These are phyloP conservation scores for Candida sojae DNA, from an alignment of 1,139 yeast genomes.

Conservation along the genomic window DNA sequence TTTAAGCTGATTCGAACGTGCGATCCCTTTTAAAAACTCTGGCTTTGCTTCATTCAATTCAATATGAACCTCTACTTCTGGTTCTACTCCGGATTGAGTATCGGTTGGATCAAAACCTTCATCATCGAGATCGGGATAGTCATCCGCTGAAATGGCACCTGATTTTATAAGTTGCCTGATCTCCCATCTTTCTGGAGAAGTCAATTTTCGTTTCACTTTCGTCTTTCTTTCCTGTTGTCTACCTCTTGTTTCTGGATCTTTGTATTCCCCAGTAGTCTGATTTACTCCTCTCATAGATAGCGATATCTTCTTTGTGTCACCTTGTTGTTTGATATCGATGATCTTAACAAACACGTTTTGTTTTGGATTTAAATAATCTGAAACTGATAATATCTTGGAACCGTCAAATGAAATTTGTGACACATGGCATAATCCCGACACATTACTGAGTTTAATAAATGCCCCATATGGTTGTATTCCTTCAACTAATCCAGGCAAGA, in stretches of 20 bases:
- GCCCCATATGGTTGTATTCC: slow-evolving; percentile 75
- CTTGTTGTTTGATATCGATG: slow-evolving; percentile 40
- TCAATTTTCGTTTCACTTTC: slow-evolving; percentile 46
- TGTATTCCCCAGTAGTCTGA: slow-evolving; percentile 61
- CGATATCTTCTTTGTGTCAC: slow-evolving; percentile 42
- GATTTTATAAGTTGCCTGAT: slow-evolving; percentile 78
- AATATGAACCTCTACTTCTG: slow-evolving; percentile 65
- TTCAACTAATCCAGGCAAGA: slow-evolving; percentile 63
- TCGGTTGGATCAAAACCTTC: slow-evolving; percentile 47
- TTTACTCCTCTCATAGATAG: slow-evolving; percentile 77
- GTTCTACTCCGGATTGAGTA: slow-evolving; percentile 29
- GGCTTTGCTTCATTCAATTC: slow-evolving; percentile 75
- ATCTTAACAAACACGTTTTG: slow-evolving; percentile 72
- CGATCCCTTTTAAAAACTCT: slow-evolving; percentile 63
- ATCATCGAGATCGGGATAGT: slow-evolving; percentile 62
- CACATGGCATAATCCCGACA: slow-evolving; percentile 72
- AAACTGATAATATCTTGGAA: slow-evolving; percentile 54
- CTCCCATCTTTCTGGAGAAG: slow-evolving; percentile 93
- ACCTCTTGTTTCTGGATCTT: slow-evolving; percentile 21
- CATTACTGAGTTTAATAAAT: slow-evolving; percentile 48
- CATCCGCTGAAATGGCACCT: slow-evolving; percentile 70
- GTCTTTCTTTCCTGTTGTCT: slow-evolving; percentile 16
- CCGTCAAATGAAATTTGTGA: slow-evolving; percentile 60
- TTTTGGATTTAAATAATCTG: slow-evolving; percentile 55
- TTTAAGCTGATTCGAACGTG: slow-evolving; percentile 6